phyloP scores from a whole-genome alignment of 305 asterid genomes.

The Rubia balearica region DNA sequence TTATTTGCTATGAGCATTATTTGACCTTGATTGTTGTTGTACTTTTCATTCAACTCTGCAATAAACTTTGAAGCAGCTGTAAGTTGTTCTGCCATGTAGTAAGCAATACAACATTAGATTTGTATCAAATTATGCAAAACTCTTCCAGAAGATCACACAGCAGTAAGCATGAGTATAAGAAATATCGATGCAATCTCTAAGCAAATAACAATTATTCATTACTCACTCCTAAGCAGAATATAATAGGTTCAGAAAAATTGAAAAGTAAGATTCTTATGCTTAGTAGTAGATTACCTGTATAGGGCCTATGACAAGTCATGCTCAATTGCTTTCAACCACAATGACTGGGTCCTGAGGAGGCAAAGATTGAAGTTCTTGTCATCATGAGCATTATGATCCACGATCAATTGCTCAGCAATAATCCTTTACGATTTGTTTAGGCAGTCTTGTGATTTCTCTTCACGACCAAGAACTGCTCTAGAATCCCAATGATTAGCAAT shows the following conservation, averaged over 20 bases:
- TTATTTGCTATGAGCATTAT: too few relatives aligned
- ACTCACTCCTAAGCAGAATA: neutral
- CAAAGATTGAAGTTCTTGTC: conserved; percentile 41
- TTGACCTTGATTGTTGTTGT: too few relatives aligned
- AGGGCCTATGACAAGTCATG: conserved; percentile 78
- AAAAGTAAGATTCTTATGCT: neutral
- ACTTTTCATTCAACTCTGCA: too few relatives aligned
- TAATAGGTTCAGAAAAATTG: too few relatives aligned
- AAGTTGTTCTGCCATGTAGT: too few relatives aligned
- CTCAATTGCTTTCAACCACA: conserved; percentile 45
- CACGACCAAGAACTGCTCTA: conserved; percentile 35
- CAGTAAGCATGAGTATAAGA: too few relatives aligned
- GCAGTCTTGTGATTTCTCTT: conserved; percentile 73
- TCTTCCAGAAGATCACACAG: too few relatives aligned
- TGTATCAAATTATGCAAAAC: too few relatives aligned
- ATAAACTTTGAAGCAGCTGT: too few relatives aligned
- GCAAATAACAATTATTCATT: neutral
- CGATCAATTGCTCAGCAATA: conserved; percentile 61
- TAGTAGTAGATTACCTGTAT: conserved; percentile 45
- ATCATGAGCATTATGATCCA: conserved; percentile 58
- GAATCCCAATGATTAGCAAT: too few relatives aligned
- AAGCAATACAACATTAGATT: too few relatives aligned
- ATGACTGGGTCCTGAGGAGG: conserved; percentile 64
- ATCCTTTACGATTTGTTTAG: conserved; percentile 44
- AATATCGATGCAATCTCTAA: too few relatives aligned